phyloP scores from a whole-genome alignment of 2,329 filamentous ascomycete genomes.

The Cladosporium oxysporum region DNA sequence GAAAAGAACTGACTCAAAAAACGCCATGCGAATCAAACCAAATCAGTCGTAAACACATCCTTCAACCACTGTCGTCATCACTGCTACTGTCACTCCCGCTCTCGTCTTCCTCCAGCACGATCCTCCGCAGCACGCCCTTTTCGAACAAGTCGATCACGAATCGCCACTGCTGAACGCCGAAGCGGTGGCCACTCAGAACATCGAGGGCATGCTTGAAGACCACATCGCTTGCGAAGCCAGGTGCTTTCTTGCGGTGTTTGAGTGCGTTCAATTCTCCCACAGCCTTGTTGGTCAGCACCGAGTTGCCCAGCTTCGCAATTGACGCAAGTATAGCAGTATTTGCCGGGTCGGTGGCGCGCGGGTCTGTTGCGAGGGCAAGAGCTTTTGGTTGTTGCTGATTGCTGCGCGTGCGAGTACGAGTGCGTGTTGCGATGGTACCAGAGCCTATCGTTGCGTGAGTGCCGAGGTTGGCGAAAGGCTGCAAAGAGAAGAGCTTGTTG shows the following conservation, averaged over 20 bases:
- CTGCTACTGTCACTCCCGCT: conserved; percentile 57
- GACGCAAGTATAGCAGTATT: conserved; percentile 79
- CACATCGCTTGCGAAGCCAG: conserved; percentile 71
- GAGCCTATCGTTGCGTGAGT: conserved; percentile 19
- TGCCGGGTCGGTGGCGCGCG: conserved; percentile 52
- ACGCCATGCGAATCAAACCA: background rate
- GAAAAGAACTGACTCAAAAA: background rate
- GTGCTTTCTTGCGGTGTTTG: conserved; percentile 61
- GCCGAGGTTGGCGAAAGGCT: conserved; percentile 20
- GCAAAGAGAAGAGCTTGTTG: conserved; percentile 72
- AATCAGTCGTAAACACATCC: background rate
- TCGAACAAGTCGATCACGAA: conserved; percentile 95
- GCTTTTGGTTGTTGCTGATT: conserved; percentile 11
- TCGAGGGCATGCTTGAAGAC: conserved; percentile 85
- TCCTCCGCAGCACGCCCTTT: conserved; percentile 78
- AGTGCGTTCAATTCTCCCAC: conserved; percentile 70
- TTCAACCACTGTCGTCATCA: conserved; percentile 7
- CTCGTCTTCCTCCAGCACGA: conserved; percentile 74
- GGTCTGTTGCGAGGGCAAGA: conserved; percentile 12
- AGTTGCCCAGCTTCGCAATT: conserved; percentile 87
- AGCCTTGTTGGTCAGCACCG: conserved; percentile 85
- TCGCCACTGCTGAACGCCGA: conserved; percentile 79
- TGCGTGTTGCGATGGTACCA: conserved; percentile 1
- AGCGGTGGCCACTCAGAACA: conserved; percentile 85
- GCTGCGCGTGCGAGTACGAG: conserved; percentile 20